Conservation (phyloP, 805 yeast species). For the Metschnikowia rubicola region DNA sequence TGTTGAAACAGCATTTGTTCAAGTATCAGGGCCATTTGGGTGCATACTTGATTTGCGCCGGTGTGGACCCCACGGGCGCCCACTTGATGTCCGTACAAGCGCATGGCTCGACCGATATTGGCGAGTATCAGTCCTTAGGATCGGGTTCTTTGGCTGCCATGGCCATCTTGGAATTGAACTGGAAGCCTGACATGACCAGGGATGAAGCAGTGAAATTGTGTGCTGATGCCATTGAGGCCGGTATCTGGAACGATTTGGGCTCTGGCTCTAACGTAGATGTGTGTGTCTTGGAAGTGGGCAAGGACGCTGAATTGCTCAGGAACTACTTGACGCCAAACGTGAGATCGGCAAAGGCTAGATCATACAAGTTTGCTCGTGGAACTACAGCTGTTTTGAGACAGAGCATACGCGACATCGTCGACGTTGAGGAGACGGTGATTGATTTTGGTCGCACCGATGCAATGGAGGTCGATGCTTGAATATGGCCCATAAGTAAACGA, state of each 20-base stretch:
- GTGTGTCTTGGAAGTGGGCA: constrained; percentile 93
- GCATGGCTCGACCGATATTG: constrained; percentile 96
- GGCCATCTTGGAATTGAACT: constrained; percentile 90
- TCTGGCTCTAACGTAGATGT: constrained; percentile 98
- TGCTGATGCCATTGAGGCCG: constrained; percentile 91
- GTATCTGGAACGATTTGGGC: constrained; percentile 98
- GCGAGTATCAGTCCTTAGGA: constrained; percentile 87
- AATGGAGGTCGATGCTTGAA: constrained; percentile 43
- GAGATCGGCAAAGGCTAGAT: constrained; percentile 74
- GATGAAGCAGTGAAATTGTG: constrained; percentile 92
- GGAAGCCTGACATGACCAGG: constrained; percentile 72
- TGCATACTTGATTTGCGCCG: constrained; percentile 97
- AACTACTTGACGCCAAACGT: constrained; percentile 89
- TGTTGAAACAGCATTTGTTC: constrained; percentile 92
- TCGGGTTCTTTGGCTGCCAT: constrained; percentile 98
- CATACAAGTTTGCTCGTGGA: constrained; percentile 85
- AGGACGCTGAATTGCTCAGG: constrained; percentile 80
- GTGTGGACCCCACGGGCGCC: constrained; percentile 94
- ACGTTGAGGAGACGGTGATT: constrained; percentile 62
- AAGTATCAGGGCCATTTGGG: constrained; percentile 97
- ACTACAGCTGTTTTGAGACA: constrained; percentile 85
- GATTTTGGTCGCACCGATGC: constrained; percentile 33
- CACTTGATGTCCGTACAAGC: constrained; percentile 92
- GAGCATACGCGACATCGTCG: constrained; percentile 60
- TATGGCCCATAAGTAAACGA: background rate